These are phyloP conservation scores for Leishmania tropica DNA, from an alignment of 208 protist genomes.

Conservation along the genomic window DNA sequence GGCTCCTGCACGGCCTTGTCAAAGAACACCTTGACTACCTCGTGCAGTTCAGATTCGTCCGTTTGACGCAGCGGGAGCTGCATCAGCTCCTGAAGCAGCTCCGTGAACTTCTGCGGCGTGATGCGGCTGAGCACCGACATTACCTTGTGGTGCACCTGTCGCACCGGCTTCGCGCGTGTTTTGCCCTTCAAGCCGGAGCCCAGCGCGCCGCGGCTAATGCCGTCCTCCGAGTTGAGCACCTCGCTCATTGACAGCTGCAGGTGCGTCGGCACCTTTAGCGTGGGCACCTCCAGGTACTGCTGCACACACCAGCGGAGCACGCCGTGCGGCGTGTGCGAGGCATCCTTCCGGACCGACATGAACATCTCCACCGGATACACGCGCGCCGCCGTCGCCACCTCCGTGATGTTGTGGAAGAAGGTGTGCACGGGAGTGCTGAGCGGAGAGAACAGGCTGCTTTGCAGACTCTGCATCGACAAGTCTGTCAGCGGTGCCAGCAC, in stretches of 20 bases:
- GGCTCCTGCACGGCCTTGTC: slow-evolving; percentile 88
- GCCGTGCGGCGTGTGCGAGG: slow-evolving; percentile 85
- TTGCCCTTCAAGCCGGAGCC: slow-evolving; percentile 54
- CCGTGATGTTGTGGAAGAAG: slow-evolving; percentile 69
- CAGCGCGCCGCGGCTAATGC: slow-evolving; percentile 59
- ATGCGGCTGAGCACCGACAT: slow-evolving; percentile 87
- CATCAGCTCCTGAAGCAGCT: slow-evolving; percentile 71
- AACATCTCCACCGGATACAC: slow-evolving; percentile 87
- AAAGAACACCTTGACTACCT: slow-evolving; percentile 86
- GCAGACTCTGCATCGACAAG: slow-evolving; percentile 23
- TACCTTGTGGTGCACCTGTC: slow-evolving; percentile 85
- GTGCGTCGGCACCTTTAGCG: slow-evolving; percentile 84
- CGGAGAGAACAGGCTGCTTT: slow-evolving; percentile 58
- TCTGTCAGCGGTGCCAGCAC: slow-evolving; percentile 18
- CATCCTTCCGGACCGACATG: slow-evolving; percentile 72
- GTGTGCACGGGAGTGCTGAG: slow-evolving; percentile 54
- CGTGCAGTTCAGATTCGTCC: slow-evolving; percentile 77
- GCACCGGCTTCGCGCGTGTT: slow-evolving; percentile 56
- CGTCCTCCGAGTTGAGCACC: slow-evolving; percentile 48
- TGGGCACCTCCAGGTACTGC: slow-evolving; percentile 70
- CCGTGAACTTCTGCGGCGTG: slow-evolving; percentile 80
- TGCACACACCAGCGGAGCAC: slow-evolving; percentile 79
- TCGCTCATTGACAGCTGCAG: slow-evolving; percentile 77
- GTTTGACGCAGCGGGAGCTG: slow-evolving; percentile 78
- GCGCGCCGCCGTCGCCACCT: slow-evolving; percentile 41